Percentiles rank a stretch among this genome's conserved stretches.
Evolutionary conservation across 305 asterid species (phyloP).

Genomic region (Fraxinus baroniana): DNA sequence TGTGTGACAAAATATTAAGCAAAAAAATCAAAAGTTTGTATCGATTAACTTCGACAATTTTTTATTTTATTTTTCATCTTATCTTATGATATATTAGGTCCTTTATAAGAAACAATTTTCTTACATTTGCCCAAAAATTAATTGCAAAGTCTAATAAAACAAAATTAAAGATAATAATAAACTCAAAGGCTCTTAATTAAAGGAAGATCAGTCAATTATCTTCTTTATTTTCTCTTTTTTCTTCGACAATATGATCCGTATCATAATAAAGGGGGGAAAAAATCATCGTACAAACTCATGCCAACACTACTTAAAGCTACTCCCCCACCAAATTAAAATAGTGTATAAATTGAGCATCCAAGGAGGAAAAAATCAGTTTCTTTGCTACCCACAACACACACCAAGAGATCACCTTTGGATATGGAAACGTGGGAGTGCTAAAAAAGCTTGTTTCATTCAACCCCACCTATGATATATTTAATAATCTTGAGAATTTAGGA

Average conservation of each 20-base stretch:
- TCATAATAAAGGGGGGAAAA: background rate
- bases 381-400: conserved; percentile 38
- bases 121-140: background rate
- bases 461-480: conserved; percentile 22
- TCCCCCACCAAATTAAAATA: conserved; percentile 28
- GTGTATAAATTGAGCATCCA: conserved; percentile 32
- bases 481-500: background rate
- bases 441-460: conserved; percentile 23
- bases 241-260: too few species aligned
- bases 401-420: conserved; percentile 24
- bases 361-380: conserved; percentile 23
- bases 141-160: background rate
- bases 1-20: too few species aligned
- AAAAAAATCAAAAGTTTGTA: background rate
- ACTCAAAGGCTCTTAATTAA: background rate
- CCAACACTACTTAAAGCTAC: conserved; percentile 23
- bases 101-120: background rate
- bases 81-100: background rate
- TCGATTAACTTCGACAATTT: background rate
- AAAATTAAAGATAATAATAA: background rate
- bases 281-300: conserved; percentile 18
- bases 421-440: conserved; percentile 27
- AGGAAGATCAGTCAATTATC: background rate
- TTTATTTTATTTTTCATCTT: background rate
- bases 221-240: too few species aligned